These are phyloP conservation scores for Daldinia eschscholtzii DNA, from an alignment of 2,329 filamentous ascomycete species.

Conservation along the genomic window DNA sequence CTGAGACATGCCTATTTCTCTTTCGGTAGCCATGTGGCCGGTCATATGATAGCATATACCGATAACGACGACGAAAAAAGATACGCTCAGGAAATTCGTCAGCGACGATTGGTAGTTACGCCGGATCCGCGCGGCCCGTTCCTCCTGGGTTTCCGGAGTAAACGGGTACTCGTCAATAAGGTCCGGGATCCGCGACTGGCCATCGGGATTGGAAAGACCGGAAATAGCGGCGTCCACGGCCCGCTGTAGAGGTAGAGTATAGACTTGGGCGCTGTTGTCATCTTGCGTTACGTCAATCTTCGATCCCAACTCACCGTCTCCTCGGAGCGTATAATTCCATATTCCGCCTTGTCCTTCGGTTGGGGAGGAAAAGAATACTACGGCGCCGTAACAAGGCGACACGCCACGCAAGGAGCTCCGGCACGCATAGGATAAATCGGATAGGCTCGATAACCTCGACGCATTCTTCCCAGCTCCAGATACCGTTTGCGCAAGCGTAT, in stretches of 20 bases:
- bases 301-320: slow-evolving; percentile 76
- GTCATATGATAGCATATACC: slow-evolving; percentile 89
- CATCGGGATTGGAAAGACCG: slow-evolving; percentile 57
- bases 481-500: slow-evolving; percentile 70
- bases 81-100: slow-evolving; percentile 80
- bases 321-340: slow-evolving; percentile 90
- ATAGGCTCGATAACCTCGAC: slow-evolving; percentile 65
- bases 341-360: slow-evolving; percentile 72
- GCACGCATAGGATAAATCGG: slow-evolving; percentile 73
- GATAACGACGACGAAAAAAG: slow-evolving; percentile 83
- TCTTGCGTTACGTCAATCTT: slow-evolving; percentile 73
- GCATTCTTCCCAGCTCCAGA: slow-evolving; percentile 67
- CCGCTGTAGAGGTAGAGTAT: slow-evolving; percentile 82
- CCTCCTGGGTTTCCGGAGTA: slow-evolving; percentile 76
- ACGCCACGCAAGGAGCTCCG: slow-evolving; percentile 74
- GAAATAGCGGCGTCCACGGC: slow-evolving; percentile 82
- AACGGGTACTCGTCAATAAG: slow-evolving; percentile 78
- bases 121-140: slow-evolving; percentile 75
- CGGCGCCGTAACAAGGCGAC: slow-evolving; percentile 78
- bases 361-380: slow-evolving; percentile 81
- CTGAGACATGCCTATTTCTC: slow-evolving; percentile 88
- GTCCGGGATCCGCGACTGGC: slow-evolving; percentile 54
- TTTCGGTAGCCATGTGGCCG: slow-evolving; percentile 85
- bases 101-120: slow-evolving; percentile 78
- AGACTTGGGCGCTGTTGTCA: slow-evolving; percentile 81